phyloP scores from a whole-genome alignment of 441 rosid genomes.

The Hypseocharis bilobata region DNA sequence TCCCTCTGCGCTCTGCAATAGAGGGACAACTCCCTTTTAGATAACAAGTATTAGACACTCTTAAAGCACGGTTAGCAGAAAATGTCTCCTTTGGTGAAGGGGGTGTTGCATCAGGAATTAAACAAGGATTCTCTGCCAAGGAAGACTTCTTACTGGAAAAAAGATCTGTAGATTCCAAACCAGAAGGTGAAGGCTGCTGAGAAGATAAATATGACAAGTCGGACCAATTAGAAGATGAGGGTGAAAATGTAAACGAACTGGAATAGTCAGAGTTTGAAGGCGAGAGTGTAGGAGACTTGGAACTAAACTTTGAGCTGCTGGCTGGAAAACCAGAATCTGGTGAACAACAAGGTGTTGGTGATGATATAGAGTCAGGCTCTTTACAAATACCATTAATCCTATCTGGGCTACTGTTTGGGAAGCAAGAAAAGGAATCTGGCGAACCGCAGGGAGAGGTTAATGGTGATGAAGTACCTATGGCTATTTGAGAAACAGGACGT shows the following conservation, averaged over 20 bases:
- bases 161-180: slow-evolving; percentile 32
- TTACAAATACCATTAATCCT: not conserved
- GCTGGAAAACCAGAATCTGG: slow-evolving; percentile 23
- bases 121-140: slow-evolving; percentile 24
- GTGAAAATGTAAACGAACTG: slow-evolving; percentile 63
- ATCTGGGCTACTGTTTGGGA: not conserved
- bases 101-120: slow-evolving; percentile 22
- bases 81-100: slow-evolving; percentile 22
- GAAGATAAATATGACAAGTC: slow-evolving; percentile 53
- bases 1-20: slow-evolving; percentile 62
- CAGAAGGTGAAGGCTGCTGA: slow-evolving; percentile 62
- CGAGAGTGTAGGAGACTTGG: slow-evolving; percentile 56
- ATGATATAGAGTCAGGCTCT: not conserved
- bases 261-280: slow-evolving; percentile 64
- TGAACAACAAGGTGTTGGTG: not conserved
- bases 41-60: slow-evolving; percentile 21
- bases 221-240: slow-evolving; percentile 64
- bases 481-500: slow-evolving; percentile 12
- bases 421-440: slow-evolving; percentile 33
- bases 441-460: slow-evolving; percentile 31
- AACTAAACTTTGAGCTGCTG: slow-evolving; percentile 34
- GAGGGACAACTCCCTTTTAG: slow-evolving; percentile 35
- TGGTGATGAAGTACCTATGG: slow-evolving; percentile 25
- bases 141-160: slow-evolving; percentile 24
- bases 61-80: slow-evolving; percentile 18